Percentiles rank a stretch among this genome's conserved stretches.
phyloP scores from a whole-genome alignment of 179 eudicot genomes.

The Sideroxylon spinosum region DNA sequence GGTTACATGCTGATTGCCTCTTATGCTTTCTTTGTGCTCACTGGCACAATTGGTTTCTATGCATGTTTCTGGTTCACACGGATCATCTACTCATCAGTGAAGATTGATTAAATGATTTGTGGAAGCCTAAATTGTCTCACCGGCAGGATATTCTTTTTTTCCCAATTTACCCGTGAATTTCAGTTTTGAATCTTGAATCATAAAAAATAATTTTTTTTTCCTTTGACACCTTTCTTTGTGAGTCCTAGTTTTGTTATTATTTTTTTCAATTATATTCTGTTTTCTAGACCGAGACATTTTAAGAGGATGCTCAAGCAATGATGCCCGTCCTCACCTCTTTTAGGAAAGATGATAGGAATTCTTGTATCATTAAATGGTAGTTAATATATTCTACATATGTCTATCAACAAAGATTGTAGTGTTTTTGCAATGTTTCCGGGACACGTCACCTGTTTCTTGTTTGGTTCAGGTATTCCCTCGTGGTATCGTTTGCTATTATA shows the following conservation, averaged over 20 bases:
- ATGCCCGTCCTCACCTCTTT: not conserved
- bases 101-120: slow-evolving; percentile 22
- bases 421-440: too few species aligned
- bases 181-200: not conserved
- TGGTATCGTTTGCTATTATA: not conserved
- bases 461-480: not conserved
- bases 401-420: not conserved
- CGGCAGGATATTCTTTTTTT: not conserved
- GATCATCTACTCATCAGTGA: slow-evolving; percentile 33
- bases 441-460: not conserved
- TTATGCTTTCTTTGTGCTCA: slow-evolving; percentile 29
- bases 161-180: not conserved
- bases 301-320: slow-evolving; percentile 15
- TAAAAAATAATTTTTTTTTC: not conserved
- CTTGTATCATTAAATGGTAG: slow-evolving; percentile 12
- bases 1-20: slow-evolving; percentile 35
- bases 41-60: slow-evolving; percentile 33
- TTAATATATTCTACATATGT: not conserved
- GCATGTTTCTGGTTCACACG: slow-evolving; percentile 35
- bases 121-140: not conserved
- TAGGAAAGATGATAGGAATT: slow-evolving; percentile 9
- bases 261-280: not conserved
- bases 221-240: not conserved
- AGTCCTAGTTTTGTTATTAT: not conserved
- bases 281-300: slow-evolving; percentile 6